Evolutionary conservation across 768 basidiomycete species (phyloP).

Genomic region (Suillus variegatus): DNA sequence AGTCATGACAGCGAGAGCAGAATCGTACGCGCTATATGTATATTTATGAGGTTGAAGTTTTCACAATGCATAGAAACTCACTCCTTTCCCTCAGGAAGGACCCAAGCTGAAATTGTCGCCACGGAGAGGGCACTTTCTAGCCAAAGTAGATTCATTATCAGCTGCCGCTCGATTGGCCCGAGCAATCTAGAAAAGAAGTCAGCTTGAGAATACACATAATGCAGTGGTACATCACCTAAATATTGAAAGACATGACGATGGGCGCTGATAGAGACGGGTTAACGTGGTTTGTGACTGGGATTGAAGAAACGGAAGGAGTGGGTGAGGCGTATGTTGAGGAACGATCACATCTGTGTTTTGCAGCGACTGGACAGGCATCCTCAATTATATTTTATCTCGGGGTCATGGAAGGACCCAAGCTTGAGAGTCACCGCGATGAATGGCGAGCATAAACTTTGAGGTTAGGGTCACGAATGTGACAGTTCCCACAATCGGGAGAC

Average conservation of each 20-base stretch:
- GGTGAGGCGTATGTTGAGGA: constrained; percentile 48
- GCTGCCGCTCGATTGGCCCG: constrained; percentile 76
- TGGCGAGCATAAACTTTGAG: not conserved
- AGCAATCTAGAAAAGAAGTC: constrained; percentile 53
- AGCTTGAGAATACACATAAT: constrained; percentile 2
- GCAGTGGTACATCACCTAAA: constrained; percentile 59
- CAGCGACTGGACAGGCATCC: constrained; percentile 8
- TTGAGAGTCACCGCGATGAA: not conserved
- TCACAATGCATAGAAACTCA: constrained; percentile 30
- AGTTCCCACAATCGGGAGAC: not conserved
- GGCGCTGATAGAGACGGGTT: constrained; percentile 77
- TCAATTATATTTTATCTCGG: not conserved
- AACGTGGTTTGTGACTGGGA: constrained; percentile 78
- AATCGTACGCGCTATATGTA: constrained; percentile 64
- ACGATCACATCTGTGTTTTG: constrained; percentile 11
- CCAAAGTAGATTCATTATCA: constrained; percentile 89
- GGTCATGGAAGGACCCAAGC: constrained; percentile 1
- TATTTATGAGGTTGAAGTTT: not conserved
- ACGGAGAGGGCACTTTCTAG: constrained; percentile 70
- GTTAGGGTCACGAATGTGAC: not conserved
- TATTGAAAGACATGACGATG: constrained; percentile 88
- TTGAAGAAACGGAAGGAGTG: constrained; percentile 77
- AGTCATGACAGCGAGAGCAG: constrained; percentile 61
- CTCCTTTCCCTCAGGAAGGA: constrained; percentile 73
- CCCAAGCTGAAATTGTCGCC: constrained; percentile 77